Evolutionary conservation across 164 flowering plant species (phyloP), one percentile per base, ranked within the genome.

Genomic region (Piper longum): DNA sequence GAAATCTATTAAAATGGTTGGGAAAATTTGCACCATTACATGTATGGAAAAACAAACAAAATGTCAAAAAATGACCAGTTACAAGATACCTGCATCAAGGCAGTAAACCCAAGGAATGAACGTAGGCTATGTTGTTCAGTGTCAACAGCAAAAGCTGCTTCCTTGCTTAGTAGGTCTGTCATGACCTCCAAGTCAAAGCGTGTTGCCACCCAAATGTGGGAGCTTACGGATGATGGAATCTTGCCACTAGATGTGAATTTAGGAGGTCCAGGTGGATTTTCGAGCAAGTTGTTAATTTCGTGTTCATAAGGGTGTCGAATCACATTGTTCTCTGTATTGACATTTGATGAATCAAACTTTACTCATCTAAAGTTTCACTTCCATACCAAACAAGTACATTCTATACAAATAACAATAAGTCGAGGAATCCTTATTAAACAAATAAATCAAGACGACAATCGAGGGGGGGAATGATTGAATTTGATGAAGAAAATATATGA

Each of bases 111-210:
- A 44, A 86, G 74, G 69, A 87, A 92, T 0, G 98, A 89, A 16
- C 89, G 78, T 61, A 89, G 62, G 66, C 96, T 86, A 72, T 92
- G 98, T 69, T 92, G 98, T 71, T 92, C 98, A 0, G 96, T 92
- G 72, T 92, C 98, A 57, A 92, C 96, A 57, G 78, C 90, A 76
- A 92, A 85, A 16, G 80, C 81, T 63, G 63, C 74, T 71, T 86
- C 83, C 59, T 76, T 79, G 61, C 82, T 78, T 79, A 93, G 77
- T 0, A 72, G 69, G 41, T 77, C 80, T 16, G 73, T 95, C 45
- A 93, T 83, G 56, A 80, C 82, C 64, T 67, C 64, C 44, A 93
- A 69, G 62, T 82, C 82, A 3, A 70, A 58, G 72, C 82, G 78
- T 1, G 87, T 80, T 59, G 80, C 83, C 51, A 93, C 83, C 98